Evolutionary conservation across 257 asterid genomes (phyloP), one percentile per base, ranked within the genome.

Genomic region (Nicotiana undulata): DNA sequence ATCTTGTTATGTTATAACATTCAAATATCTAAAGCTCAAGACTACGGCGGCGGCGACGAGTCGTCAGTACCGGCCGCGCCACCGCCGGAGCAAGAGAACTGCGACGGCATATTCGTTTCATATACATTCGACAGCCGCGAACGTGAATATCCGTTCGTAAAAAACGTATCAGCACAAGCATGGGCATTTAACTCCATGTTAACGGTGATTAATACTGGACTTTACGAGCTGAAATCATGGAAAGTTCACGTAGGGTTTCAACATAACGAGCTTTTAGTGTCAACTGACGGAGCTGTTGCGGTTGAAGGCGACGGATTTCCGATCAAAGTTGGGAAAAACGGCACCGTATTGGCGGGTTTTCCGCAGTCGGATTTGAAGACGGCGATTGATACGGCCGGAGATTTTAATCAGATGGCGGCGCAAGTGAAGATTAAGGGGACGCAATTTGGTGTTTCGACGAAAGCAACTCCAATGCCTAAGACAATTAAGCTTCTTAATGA

Each of bases 331-430:
- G 92, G 92, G 34, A 93, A 90, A 17, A 94, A 96, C 10, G 98
- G 97, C 49, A 92, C 98, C 0, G n/a, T 81, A 17, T 75, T 96
- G 3, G 91, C 93, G 0, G 99, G 99, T 1, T 89, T 81, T 34
- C 99, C 98, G 2, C 87, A 84, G 84, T 11, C 94, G 0, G 99
- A 96, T 84, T 81, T 96, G 72, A 88, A 91, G 56, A 96, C 99
- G 0, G 98, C 99, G 13, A 92, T 96, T 44, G 99, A 96, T 2
- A 96, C 99, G 0, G 99, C 99, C 0, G 90, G 88, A 0, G 98
- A 96, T 81, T 83, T 59, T 9, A 49, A 86, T 10, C 96, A 92
- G 89, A 91, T 92, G 92, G 91, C 87, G 76, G 94, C 75, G 2
- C 84, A 89, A 86, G 80, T 93, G 17, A 85, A 83, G 17, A 75